Evolutionary conservation across 2,329 filamentous ascomycete species (phyloP).

Genomic region (Phialocephala subalpina): DNA sequence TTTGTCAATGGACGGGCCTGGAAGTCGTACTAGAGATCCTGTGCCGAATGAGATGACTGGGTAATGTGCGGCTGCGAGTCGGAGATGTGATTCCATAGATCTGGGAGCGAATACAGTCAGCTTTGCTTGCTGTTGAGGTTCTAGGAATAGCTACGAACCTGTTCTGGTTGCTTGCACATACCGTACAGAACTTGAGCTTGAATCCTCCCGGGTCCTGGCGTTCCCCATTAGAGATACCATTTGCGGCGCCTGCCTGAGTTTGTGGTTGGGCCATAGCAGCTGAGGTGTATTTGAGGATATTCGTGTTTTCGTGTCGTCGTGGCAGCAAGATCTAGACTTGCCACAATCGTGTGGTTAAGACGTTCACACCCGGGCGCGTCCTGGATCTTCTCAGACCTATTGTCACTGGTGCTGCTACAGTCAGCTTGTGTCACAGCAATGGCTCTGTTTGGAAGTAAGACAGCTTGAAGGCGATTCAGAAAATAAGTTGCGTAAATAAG

Average conservation of each 20-base stretch:
- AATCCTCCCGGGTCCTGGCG: slow-evolving; percentile 57
- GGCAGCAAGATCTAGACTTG: slow-evolving; percentile 9
- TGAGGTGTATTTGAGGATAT: slow-evolving; percentile 1
- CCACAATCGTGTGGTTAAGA: slow-evolving; percentile 8
- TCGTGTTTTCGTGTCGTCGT: slow-evolving; percentile 29
- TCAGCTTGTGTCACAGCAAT: slow-evolving; percentile 17
- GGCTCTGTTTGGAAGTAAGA: slow-evolving; percentile 12
- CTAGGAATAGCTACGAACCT: slow-evolving; percentile 59
- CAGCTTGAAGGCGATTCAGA: slow-evolving; percentile 32
- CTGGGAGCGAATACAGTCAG: slow-evolving; percentile 50
- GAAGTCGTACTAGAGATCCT: slow-evolving; percentile 90
- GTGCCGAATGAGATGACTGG: slow-evolving; percentile 99
- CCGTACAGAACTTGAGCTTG: slow-evolving; percentile 96
- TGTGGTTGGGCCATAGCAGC: slow-evolving; percentile 31
- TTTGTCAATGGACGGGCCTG: slow-evolving; percentile 88
- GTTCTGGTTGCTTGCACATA: slow-evolving; percentile 99
- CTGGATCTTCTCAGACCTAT: neutral
- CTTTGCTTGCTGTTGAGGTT: neutral
- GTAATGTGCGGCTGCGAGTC: slow-evolving; percentile 84
- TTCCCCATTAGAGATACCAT: slow-evolving; percentile 36
- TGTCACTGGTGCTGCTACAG: slow-evolving; percentile 9
- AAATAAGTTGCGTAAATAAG: slow-evolving; percentile 42
- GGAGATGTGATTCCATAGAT: slow-evolving; percentile 99
- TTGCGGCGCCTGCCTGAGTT: slow-evolving; percentile 23
- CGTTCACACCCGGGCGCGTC: slow-evolving; percentile 10